Percentiles rank a stretch among this genome's conserved stretches.
These are phyloP conservation scores for Leishmania arabica DNA, from an alignment of 208 protist genomes.

Conservation along the genomic window DNA sequence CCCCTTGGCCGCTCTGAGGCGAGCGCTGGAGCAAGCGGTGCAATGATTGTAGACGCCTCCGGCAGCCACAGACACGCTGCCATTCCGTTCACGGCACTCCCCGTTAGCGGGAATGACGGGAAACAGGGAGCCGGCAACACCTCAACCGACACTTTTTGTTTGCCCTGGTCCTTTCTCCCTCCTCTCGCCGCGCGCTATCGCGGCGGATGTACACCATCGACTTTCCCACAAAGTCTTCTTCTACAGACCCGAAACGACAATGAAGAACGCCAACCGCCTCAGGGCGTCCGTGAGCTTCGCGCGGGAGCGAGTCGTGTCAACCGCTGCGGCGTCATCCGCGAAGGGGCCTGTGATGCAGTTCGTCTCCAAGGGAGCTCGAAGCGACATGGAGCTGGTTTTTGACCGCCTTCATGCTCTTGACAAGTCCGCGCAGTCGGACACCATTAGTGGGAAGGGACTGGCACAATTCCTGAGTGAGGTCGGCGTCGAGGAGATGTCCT, in stretches of 20 bases:
- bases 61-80: neutral
- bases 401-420: constrained; percentile 52
- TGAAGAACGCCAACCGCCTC: neutral
- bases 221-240: neutral
- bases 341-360: constrained; percentile 8
- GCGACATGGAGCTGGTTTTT: constrained; percentile 68
- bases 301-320: constrained; percentile 15
- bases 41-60: neutral
- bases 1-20: neutral
- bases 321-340: neutral
- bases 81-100: neutral
- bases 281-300: constrained; percentile 5
- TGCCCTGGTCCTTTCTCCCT: neutral
- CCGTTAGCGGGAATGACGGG: neutral
- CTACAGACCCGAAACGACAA: neutral
- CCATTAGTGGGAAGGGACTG: constrained; percentile 58
- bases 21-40: neutral
- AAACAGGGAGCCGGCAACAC: neutral
- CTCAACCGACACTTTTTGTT: neutral
- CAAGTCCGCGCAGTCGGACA: constrained; percentile 43
- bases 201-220: neutral
- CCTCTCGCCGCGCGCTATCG: neutral
- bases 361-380: constrained; percentile 29
- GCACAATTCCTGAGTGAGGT: constrained; percentile 61
- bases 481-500: constrained; percentile 30